Evolutionary conservation across 257 asterid species (phyloP).

Genomic region (Pogostemon cablin): DNA sequence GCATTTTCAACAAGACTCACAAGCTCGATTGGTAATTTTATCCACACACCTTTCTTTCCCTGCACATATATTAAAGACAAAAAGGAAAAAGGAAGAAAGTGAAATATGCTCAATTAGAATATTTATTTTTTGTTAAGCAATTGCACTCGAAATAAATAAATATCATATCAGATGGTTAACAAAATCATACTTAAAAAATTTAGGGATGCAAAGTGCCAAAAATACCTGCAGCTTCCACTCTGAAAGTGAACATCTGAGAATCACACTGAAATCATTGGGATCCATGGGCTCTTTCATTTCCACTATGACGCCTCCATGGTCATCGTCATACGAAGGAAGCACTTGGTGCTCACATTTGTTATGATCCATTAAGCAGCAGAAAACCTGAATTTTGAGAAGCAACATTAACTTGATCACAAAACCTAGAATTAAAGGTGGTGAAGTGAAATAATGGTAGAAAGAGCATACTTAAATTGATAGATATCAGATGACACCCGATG

Average conservation of each 20-base stretch:
- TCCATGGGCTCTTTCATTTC: constrained; percentile 63
- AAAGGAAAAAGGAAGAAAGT: not conserved
- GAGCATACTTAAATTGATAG: not conserved
- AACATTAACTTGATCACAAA: not conserved
- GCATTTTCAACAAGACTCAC: constrained; percentile 63
- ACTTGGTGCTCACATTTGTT: constrained; percentile 33
- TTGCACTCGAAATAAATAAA: too few species aligned
- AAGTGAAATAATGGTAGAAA: not conserved
- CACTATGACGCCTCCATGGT: constrained; percentile 65
- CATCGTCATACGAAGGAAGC: constrained; percentile 62
- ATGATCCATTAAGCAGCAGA: constrained; percentile 49
- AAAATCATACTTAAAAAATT: not conserved
- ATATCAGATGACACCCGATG: not conserved
- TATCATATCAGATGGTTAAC: not conserved
- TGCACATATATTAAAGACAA: constrained; percentile 34
- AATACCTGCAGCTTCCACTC: constrained; percentile 73
- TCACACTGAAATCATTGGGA: constrained; percentile 43
- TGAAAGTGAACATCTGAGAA: constrained; percentile 52
- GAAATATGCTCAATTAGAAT: not conserved
- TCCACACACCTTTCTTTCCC: constrained; percentile 88
- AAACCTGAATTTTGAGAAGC: constrained; percentile 24
- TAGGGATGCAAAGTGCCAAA: not conserved
- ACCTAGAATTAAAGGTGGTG: constrained; percentile 6
- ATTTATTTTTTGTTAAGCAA: not conserved
- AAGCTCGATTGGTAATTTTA: constrained; percentile 62